Percentiles rank a stretch among this genome's conserved stretches.
phyloP scores from a whole-genome alignment of 805 yeast species.

The Diddensiella transvaalensis region DNA sequence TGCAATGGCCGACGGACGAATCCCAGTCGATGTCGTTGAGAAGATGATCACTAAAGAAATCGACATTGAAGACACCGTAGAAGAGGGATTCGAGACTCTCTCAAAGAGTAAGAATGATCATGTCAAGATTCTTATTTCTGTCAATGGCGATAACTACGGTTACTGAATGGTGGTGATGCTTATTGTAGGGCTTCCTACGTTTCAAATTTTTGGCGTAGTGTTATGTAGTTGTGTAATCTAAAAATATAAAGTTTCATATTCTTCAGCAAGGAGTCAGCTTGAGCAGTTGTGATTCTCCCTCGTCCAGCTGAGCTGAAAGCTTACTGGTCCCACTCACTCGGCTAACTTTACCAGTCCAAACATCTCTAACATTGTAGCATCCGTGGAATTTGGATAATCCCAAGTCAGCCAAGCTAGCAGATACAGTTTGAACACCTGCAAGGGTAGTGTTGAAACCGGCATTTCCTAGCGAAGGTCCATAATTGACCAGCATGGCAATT shows the following conservation, averaged over 20 bases:
- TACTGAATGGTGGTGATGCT: not conserved
- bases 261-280: slow-evolving; percentile 4
- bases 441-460: slow-evolving; percentile 10
- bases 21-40: slow-evolving; percentile 43
- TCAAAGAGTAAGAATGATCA: slow-evolving; percentile 51
- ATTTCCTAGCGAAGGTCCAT: slow-evolving; percentile 12
- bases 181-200: no score
- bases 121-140: slow-evolving; percentile 43
- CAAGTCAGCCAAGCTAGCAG: slow-evolving; percentile 5
- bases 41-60: slow-evolving; percentile 49
- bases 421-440: slow-evolving; percentile 7
- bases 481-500: slow-evolving; percentile 10
- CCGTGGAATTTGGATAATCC: slow-evolving; percentile 1
- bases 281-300: slow-evolving; percentile 13
- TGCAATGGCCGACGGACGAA: slow-evolving; percentile 47
- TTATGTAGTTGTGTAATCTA: not conserved
- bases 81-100: slow-evolving; percentile 51
- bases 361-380: slow-evolving; percentile 6
- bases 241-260: not conserved
- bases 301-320: slow-evolving; percentile 6
- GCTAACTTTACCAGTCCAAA: slow-evolving; percentile 11
- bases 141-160: slow-evolving; percentile 2
- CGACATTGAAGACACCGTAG: slow-evolving; percentile 47
- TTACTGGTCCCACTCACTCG: not conserved
- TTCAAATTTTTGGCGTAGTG: no score